phyloP scores from a whole-genome alignment of 345 rosid genomes.

The Heritiera fomes region DNA sequence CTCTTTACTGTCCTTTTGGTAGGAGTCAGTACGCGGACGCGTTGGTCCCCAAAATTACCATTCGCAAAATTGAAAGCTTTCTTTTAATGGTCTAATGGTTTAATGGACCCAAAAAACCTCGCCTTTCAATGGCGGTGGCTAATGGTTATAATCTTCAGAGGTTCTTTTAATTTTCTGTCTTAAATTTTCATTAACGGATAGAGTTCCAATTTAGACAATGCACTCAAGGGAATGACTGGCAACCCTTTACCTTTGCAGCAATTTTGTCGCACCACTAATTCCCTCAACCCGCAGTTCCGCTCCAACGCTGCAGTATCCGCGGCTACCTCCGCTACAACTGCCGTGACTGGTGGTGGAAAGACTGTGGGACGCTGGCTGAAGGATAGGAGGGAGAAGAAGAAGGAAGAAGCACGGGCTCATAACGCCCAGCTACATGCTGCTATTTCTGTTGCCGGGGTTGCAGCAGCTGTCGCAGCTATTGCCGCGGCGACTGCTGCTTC shows the following conservation, averaged over 20 bases:
- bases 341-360: constrained; percentile 53
- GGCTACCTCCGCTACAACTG: constrained; percentile 22
- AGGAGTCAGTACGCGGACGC: background rate
- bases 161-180: background rate
- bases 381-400: constrained; percentile 82
- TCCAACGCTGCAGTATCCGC: constrained; percentile 8
- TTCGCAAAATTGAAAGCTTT: background rate
- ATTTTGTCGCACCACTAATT: constrained; percentile 51
- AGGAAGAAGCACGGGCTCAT: constrained; percentile 72
- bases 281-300: constrained; percentile 37
- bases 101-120: background rate
- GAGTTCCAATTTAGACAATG: background rate
- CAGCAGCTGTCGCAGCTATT: constrained; percentile 83
- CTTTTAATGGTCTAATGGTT: background rate
- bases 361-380: constrained; percentile 88
- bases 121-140: background rate
- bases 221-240: background rate
- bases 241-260: constrained; percentile 40
- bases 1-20: background rate
- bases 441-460: constrained; percentile 77
- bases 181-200: background rate
- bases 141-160: background rate
- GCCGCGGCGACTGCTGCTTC: constrained; percentile 78
- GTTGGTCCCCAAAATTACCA: background rate
- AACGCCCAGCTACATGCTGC: constrained; percentile 89